A percentile compares a stretch with the other conserved stretches of the same genome.
Evolutionary conservation across 1,284 basidiomycete species (phyloP).

Genomic region (Microbotryomycetes sp.): DNA sequence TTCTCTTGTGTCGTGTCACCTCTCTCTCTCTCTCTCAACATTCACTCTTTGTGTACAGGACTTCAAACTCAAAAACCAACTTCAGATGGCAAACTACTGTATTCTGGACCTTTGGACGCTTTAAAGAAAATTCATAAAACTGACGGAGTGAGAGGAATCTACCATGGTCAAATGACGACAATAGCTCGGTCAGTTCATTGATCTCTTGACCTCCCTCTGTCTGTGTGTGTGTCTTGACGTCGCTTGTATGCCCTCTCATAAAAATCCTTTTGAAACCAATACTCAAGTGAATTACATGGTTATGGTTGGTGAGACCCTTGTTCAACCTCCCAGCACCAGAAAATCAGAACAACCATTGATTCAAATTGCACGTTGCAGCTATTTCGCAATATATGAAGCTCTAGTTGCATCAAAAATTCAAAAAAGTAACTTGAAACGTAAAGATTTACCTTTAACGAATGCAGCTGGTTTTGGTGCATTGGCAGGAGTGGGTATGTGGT

Average conservation of each 20-base stretch:
- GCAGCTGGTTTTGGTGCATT: slow-evolving; percentile 77
- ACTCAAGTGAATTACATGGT: slow-evolving; percentile 18
- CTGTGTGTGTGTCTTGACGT: too few relatives aligned
- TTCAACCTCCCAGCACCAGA: background rate
- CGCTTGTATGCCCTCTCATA: too few relatives aligned
- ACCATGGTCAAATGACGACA: slow-evolving; percentile 88
- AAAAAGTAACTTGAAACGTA: slow-evolving; percentile 54
- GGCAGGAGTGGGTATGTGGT: slow-evolving; percentile 71
- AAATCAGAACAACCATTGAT: background rate
- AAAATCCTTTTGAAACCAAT: too few relatives aligned
- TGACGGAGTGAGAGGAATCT: slow-evolving; percentile 76
- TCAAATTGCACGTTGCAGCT: slow-evolving; percentile 48
- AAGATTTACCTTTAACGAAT: slow-evolving; percentile 64
- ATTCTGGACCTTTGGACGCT: slow-evolving; percentile 78
- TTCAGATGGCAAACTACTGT: slow-evolving; percentile 46
- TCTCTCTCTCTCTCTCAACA: slow-evolving; percentile 11
- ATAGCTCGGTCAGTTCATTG: slow-evolving; percentile 66
- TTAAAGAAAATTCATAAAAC: slow-evolving; percentile 68
- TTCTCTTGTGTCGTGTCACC: slow-evolving; percentile 2
- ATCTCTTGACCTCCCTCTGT: too few relatives aligned
- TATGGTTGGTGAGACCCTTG: slow-evolving; percentile 7
- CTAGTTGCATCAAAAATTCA: slow-evolving; percentile 76
- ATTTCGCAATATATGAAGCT: slow-evolving; percentile 91
- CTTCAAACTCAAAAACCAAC: slow-evolving; percentile 72
- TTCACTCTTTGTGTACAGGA: slow-evolving; percentile 47